Conservation (phyloP, 352 stramenopile species). For the Globisporangium nodosum region DNA sequence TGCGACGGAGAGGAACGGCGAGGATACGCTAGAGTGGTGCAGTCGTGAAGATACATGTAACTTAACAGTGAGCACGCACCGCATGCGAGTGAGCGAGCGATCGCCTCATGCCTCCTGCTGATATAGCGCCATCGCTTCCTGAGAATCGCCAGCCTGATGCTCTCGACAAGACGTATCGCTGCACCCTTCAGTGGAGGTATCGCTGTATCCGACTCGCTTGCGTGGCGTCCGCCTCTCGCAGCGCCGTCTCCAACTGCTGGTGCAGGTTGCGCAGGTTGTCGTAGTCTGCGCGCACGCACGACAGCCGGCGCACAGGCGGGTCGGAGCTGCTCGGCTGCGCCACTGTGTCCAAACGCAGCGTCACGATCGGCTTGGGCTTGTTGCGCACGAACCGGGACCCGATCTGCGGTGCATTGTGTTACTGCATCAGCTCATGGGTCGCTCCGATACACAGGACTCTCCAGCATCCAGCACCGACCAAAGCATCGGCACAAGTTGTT, state of each 20-base stretch:
- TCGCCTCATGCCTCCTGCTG: too few relatives aligned
- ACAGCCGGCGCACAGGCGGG: slow-evolving; percentile 24
- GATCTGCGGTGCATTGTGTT: slow-evolving; percentile 22
- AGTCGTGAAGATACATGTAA: not conserved
- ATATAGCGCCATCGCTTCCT: too few relatives aligned
- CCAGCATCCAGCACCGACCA: too few relatives aligned
- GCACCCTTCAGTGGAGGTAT: slow-evolving; percentile 41
- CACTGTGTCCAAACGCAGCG: slow-evolving; percentile 50
- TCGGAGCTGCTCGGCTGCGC: slow-evolving; percentile 13
- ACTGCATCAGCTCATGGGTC: too few relatives aligned
- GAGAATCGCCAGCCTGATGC: not conserved
- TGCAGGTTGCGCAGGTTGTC: slow-evolving; percentile 60
- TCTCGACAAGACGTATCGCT: not conserved
- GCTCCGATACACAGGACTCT: too few relatives aligned
- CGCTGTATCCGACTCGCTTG: slow-evolving; percentile 69
- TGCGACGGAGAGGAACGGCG: too few relatives aligned
- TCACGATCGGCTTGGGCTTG: slow-evolving; percentile 61
- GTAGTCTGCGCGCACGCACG: slow-evolving; percentile 57
- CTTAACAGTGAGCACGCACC: not conserved
- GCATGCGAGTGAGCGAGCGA: too few relatives aligned
- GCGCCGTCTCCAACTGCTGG: slow-evolving; percentile 52
- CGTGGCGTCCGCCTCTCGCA: slow-evolving; percentile 65
- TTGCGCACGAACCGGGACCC: slow-evolving; percentile 57
- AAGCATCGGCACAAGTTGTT: not conserved
- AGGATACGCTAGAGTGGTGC: too few relatives aligned